phyloP scores from a whole-genome alignment of 306 rosid species.

The Lathyrus sativus region DNA sequence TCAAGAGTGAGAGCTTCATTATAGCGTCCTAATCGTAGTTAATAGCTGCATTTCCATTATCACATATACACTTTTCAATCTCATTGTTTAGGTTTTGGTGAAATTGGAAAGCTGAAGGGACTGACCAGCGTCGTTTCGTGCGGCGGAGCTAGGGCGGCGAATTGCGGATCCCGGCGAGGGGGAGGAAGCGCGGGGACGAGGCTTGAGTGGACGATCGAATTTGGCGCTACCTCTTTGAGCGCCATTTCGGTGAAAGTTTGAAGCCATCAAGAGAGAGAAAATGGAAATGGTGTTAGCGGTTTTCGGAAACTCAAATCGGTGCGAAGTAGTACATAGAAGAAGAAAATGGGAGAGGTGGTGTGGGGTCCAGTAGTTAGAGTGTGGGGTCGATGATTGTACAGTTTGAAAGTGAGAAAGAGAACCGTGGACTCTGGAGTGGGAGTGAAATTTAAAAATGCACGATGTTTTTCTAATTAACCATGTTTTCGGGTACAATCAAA shows the following conservation, averaged over 20 bases:
- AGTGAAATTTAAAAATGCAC: not conserved
- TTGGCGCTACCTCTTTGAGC: conserved; percentile 44
- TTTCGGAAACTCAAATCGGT: conserved; percentile 26
- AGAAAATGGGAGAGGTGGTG: conserved; percentile 20
- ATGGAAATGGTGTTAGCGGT: conserved; percentile 21
- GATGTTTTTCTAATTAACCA: no score
- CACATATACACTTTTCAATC: not conserved
- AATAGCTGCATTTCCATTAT: conserved; percentile 34
- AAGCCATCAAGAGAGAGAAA: conserved; percentile 38
- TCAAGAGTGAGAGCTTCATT: conserved; percentile 19
- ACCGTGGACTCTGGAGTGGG: not conserved
- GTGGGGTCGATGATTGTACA: conserved; percentile 17
- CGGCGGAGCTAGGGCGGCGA: conserved; percentile 43
- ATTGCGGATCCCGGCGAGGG: conserved; percentile 45
- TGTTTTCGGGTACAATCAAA: no score
- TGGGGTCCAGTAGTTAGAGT: conserved; percentile 33
- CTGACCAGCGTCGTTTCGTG: conserved; percentile 52
- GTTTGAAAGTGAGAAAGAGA: not conserved
- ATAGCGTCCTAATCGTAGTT: conserved; percentile 26
- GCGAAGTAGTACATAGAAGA: not conserved
- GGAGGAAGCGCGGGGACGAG: conserved; percentile 42
- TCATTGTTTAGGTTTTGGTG: not conserved
- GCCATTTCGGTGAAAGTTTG: conserved; percentile 44
- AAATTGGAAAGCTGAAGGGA: conserved; percentile 8
- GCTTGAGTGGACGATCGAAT: conserved; percentile 49